Percentiles rank a stretch among this genome's conserved stretches.
Conservation (phyloP, 768 basidiomycete species). For the Termitomyces sp. region DNA sequence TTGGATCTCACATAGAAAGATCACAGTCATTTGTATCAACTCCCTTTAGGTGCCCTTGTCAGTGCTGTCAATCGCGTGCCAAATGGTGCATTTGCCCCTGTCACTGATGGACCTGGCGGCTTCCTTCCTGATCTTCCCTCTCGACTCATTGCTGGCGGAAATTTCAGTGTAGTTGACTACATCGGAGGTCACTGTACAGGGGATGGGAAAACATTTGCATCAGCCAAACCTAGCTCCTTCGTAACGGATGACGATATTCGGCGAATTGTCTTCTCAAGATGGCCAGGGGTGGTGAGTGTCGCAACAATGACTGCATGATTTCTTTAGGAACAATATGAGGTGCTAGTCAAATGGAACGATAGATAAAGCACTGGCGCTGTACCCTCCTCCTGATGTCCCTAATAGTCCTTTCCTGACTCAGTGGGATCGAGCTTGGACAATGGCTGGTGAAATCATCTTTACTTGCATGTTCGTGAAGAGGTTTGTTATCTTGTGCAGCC, state of each 20-base stretch:
- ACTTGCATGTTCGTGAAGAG: constrained; percentile 35
- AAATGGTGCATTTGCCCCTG: constrained; percentile 25
- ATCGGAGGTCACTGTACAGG: constrained; percentile 41
- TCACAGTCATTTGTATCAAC: neutral
- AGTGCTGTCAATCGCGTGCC: constrained; percentile 34
- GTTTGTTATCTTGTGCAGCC: neutral
- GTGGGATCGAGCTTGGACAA: constrained; percentile 36
- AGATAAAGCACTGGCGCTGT: constrained; percentile 20
- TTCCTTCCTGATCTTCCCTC: constrained; percentile 35
- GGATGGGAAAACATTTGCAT: constrained; percentile 39
- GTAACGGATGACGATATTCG: constrained; percentile 37
- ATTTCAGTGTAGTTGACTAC: constrained; percentile 29
- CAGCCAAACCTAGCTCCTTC: constrained; percentile 31
- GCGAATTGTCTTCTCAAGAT: constrained; percentile 28
- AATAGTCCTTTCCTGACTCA: constrained; percentile 34
- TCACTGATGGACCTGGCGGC: constrained; percentile 24
- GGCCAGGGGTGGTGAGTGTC: constrained; percentile 31
- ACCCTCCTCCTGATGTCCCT: constrained; percentile 28
- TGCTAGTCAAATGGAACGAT: neutral
- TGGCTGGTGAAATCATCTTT: constrained; percentile 39
- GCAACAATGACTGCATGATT: constrained; percentile 17
- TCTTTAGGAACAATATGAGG: neutral
- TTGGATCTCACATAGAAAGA: neutral
- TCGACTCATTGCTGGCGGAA: constrained; percentile 28
- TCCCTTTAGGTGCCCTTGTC: constrained; percentile 29